Percentiles rank a stretch among this genome's conserved stretches.
phyloP scores from a whole-genome alignment of 1,284 basidiomycete genomes.

The Apiotrichum domesticum region DNA sequence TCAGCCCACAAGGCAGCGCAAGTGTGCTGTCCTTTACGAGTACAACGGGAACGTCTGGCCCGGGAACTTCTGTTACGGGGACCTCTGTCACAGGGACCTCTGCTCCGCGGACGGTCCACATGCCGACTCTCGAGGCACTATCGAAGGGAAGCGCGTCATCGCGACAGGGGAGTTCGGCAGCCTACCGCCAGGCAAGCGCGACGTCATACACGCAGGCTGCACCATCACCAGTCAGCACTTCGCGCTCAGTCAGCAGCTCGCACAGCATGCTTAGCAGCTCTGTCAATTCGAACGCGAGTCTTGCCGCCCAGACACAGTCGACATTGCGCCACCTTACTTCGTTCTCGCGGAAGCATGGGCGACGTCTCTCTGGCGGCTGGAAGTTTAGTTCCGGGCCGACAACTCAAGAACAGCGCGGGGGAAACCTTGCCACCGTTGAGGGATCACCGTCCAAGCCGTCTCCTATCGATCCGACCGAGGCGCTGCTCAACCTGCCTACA shows the following conservation, averaged over 20 bases:
- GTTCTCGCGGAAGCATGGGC: slow-evolving; percentile 38
- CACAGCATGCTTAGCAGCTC: neutral
- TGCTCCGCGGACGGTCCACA: slow-evolving; percentile 2
- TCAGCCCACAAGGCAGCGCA: neutral
- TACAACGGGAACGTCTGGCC: neutral
- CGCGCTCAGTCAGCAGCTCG: neutral
- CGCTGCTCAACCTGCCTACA: neutral
- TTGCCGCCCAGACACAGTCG: slow-evolving; percentile 16
- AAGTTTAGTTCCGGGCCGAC: slow-evolving; percentile 31
- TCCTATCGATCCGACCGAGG: neutral
- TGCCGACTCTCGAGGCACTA: slow-evolving; percentile 1
- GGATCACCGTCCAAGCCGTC: slow-evolving; percentile 32
- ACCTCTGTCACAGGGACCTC: too few relatives aligned
- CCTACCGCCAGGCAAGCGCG: neutral
- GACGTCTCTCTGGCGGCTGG: slow-evolving; percentile 37
- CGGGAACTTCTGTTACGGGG: too few relatives aligned
- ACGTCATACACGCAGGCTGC: neutral
- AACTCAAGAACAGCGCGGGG: neutral
- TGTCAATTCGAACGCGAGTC: neutral
- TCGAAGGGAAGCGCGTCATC: neutral
- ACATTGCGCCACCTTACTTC: slow-evolving; percentile 31
- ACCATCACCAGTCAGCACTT: neutral
- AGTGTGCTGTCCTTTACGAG: neutral
- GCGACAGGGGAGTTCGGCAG: too few relatives aligned
- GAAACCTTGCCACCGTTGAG: slow-evolving; percentile 25